These are phyloP conservation scores for Hanseniaspora jakobsenii DNA, from an alignment of 805 yeast genomes.

Conservation along the genomic window DNA sequence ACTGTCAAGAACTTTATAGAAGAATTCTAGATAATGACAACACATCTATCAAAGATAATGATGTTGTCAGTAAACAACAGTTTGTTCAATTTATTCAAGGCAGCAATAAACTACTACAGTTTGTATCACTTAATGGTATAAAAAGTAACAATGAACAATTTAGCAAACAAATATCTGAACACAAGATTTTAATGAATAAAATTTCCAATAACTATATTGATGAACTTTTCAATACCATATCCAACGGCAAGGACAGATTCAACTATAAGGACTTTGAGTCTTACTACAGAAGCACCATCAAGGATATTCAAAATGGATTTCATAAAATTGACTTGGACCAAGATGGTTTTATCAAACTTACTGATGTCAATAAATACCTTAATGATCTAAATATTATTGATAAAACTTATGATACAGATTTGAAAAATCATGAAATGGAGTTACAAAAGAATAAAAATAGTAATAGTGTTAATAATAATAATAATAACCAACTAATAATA, in stretches of 20 bases:
- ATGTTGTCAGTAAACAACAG: background rate
- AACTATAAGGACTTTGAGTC: conserved; percentile 55
- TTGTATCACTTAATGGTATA: conserved; percentile 4
- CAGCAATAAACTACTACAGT: conserved; percentile 11
- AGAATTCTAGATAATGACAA: background rate
- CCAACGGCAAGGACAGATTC: conserved; percentile 41
- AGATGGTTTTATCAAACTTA: conserved; percentile 56
- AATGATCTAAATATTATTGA: conserved; percentile 34
- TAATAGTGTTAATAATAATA: too few species aligned
- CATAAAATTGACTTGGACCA: conserved; percentile 53
- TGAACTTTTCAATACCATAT: conserved; percentile 44
- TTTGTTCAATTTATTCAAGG: conserved; percentile 5
- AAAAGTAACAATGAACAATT: conserved; percentile 1
- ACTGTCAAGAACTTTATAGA: conserved; percentile 3
- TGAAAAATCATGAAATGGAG: too few species aligned
- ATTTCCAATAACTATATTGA: conserved; percentile 9
- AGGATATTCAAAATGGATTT: conserved; percentile 59
- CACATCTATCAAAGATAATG: background rate
- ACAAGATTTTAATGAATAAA: conserved; percentile 8
- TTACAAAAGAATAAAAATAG: too few species aligned
- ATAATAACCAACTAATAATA: too few species aligned
- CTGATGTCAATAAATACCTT: conserved; percentile 59
- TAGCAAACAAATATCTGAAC: conserved; percentile 9
- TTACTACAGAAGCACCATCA: conserved; percentile 56
- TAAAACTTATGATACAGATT: background rate